These are phyloP conservation scores for Stereocaulon alpinum DNA, from an alignment of 495 filamentous ascomycete species.

Conservation along the genomic window DNA sequence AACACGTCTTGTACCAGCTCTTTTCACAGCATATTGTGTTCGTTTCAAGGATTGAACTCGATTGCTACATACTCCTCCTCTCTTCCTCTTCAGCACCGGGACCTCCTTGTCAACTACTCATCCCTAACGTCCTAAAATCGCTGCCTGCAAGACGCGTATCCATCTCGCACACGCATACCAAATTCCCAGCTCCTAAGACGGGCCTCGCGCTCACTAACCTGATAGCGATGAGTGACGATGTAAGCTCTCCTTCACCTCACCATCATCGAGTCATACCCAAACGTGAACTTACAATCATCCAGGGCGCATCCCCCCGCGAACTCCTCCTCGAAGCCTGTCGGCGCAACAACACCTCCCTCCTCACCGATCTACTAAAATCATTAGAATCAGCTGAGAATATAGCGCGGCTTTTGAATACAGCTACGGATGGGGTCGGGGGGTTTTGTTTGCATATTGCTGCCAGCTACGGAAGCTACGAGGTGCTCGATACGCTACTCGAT, in stretches of 20 bases:
- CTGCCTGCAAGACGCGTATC: too few species aligned
- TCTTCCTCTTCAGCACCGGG: too few species aligned
- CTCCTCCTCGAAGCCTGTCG: conserved; percentile 87
- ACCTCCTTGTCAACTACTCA: too few species aligned
- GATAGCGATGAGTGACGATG: conserved; percentile 16
- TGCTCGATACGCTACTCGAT: conserved; percentile 86
- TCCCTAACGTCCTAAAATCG: too few species aligned
- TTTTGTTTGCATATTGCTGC: conserved; percentile 85
- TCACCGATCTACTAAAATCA: conserved; percentile 46
- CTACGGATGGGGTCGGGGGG: conserved; percentile 76
- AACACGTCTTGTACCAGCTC: neutral
- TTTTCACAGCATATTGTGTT: neutral
- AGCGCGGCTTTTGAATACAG: conserved; percentile 68
- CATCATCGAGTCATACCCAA: too few species aligned
- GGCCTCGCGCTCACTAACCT: too few species aligned
- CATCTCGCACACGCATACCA: too few species aligned
- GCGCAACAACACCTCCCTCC: conserved; percentile 78
- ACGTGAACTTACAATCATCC: neutral
- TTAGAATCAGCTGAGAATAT: conserved; percentile 42
- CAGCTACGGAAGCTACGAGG: conserved; percentile 75
- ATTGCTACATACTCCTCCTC: too few species aligned
- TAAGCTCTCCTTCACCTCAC: neutral
- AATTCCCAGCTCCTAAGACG: too few species aligned
- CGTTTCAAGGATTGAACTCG: neutral
- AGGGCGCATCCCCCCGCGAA: conserved; percentile 83